Evolutionary conservation across 768 basidiomycete species (phyloP), one percentile per base, ranked within the genome.

Genomic region (Lactifluus volemus): DNA sequence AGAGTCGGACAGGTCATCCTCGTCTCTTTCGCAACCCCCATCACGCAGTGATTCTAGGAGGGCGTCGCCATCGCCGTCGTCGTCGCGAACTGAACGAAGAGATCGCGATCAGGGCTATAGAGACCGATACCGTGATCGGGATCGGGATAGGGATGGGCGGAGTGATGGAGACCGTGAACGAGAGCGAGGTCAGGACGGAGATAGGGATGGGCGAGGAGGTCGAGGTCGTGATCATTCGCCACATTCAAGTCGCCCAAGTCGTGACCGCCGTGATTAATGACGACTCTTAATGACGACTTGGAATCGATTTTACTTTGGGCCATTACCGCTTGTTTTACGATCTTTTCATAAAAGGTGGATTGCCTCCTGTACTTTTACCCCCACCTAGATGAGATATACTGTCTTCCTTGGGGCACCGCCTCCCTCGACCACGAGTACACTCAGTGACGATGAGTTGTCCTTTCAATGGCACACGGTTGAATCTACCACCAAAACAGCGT

Each of bases 341-440:
- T 25, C 25, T 25, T 25, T 25, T 25, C 25, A 25, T 25, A 25
- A 25, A 25, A 1, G 25, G 25, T 34, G 32, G 32, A 5, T 12
- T 39, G 14, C 11, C 12, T 39, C 17, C 15, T 49, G 15, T 21
- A 49, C 12, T 30, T 19, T 47, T 9, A 38, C 45, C 30, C 38
- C 34, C 32, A 15, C 11, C 5, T 41, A 6, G 29, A 63, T 54
- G 61, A 53, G 52, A 50, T 82, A 79, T 64, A 76, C 77, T 61
- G 77, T 85, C 9, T 85, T 86, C 58, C 68, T 82, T 1, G 84
- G 84, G 58, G 76, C 77, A 3, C 77, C 77, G 6, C 64, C 71
- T 12, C 52, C 61, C 4, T 65, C 69, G 44, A 78, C 60, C 2
- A 64, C 69, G 44, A 78, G 78, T 39, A 34, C 79, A 6, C 63